These are phyloP conservation scores for Craterostigma plantagineum DNA, from an alignment of 257 asterid genomes.

Conservation along the genomic window DNA sequence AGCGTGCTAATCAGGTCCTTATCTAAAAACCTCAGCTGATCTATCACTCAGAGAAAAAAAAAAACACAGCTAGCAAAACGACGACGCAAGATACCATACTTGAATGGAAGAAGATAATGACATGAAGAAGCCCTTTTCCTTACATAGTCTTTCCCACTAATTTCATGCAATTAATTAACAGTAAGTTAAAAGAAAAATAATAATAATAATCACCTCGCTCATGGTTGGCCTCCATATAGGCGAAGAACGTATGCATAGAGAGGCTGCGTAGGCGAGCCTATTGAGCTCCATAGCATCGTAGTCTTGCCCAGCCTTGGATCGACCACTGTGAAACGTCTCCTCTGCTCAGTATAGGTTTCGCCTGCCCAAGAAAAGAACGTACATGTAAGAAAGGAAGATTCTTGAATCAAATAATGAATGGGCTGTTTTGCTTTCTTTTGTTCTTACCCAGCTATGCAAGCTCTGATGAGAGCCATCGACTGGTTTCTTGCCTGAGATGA, in stretches of 20 bases:
- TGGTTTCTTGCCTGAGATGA: slow-evolving; percentile 74
- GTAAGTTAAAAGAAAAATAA: not conserved
- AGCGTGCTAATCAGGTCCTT: too few species aligned
- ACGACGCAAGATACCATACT: too few species aligned
- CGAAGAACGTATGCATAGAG: slow-evolving; percentile 81
- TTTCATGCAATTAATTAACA: too few species aligned
- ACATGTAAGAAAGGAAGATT: not conserved
- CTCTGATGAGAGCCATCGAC: slow-evolving; percentile 84
- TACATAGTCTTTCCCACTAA: too few species aligned
- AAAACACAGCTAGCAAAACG: too few species aligned
- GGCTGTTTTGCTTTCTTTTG: not conserved
- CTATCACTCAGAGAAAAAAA: too few species aligned
- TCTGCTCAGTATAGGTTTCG: slow-evolving; percentile 54
- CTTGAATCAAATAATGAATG: not conserved
- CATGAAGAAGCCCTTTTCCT: too few species aligned
- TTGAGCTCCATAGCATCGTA: slow-evolving; percentile 36
- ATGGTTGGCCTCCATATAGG: slow-evolving; percentile 85
- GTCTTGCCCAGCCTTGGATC: slow-evolving; percentile 61
- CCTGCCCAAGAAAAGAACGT: slow-evolving; percentile 18
- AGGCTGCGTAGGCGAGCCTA: slow-evolving; percentile 62
- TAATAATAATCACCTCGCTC: slow-evolving; percentile 61
- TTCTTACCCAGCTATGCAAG: slow-evolving; percentile 75
- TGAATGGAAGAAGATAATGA: too few species aligned
- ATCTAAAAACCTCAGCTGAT: too few species aligned
- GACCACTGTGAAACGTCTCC: slow-evolving; percentile 48